These are phyloP conservation scores for Cladophialophora immunda DNA, from an alignment of 2,329 filamentous ascomycete genomes.

Conservation along the genomic window DNA sequence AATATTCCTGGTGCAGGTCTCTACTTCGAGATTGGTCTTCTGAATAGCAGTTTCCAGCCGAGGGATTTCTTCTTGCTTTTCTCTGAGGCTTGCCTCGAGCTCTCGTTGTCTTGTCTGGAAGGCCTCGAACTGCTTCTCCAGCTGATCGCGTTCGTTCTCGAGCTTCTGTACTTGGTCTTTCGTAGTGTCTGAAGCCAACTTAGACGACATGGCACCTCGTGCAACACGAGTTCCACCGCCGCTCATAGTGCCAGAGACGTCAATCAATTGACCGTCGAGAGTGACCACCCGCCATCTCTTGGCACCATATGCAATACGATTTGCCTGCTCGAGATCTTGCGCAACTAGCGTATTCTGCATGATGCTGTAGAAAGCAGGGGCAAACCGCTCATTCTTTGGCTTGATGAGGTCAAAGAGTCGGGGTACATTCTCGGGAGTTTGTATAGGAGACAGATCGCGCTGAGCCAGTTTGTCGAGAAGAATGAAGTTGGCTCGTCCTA, in stretches of 20 bases:
- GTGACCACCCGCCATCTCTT: slow-evolving; percentile 97
- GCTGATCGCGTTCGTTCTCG: slow-evolving; percentile 82
- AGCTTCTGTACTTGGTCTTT: slow-evolving; percentile 90
- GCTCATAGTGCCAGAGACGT: slow-evolving; percentile 98
- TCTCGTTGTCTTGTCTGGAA: slow-evolving; percentile 86
- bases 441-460: slow-evolving; percentile 79
- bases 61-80: slow-evolving; percentile 80
- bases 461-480: slow-evolving; percentile 85
- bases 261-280: slow-evolving; percentile 91
- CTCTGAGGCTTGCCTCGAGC: slow-evolving; percentile 75
- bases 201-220: slow-evolving; percentile 95
- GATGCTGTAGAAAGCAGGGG: slow-evolving; percentile 92
- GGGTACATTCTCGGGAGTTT: slow-evolving; percentile 91
- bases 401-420: slow-evolving; percentile 92
- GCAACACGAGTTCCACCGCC: slow-evolving; percentile 92
- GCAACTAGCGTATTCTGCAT: slow-evolving; percentile 96
- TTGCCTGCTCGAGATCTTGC: slow-evolving; percentile 90
- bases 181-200: slow-evolving; percentile 83
- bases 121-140: slow-evolving; percentile 82
- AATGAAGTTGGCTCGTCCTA: slow-evolving; percentile 96
- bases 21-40: slow-evolving; percentile 87
- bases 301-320: slow-evolving; percentile 93
- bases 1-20: slow-evolving; percentile 84
- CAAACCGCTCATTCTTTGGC: slow-evolving; percentile 85
- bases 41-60: slow-evolving; percentile 88